phyloP scores from a whole-genome alignment of 805 yeast genomes.

The Yamadazyma tumulicola region DNA sequence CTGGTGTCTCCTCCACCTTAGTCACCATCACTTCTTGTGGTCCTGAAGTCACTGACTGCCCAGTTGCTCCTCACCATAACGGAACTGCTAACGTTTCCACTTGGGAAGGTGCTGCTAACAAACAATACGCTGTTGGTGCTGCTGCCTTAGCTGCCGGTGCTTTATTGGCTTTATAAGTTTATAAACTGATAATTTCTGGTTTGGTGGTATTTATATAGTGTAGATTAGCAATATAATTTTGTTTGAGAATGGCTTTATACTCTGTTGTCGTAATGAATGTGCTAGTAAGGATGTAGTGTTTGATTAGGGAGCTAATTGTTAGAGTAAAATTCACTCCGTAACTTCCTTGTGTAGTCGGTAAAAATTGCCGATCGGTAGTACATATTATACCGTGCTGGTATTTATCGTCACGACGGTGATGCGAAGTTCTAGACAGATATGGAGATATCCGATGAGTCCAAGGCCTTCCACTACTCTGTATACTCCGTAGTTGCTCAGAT shows the following conservation, averaged over 20 bases:
- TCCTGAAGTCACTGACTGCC: conserved; percentile 41
- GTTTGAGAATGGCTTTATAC: too few relatives aligned
- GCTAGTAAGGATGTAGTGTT: not conserved
- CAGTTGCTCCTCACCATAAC: conserved; percentile 26
- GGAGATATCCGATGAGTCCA: conserved; percentile 44
- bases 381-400: too few relatives aligned
- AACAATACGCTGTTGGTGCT: conserved; percentile 18
- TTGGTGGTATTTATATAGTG: conserved; percentile 8
- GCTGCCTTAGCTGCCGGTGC: conserved; percentile 22
- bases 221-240: conserved; percentile 7
- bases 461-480: conserved; percentile 59
- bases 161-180: conserved; percentile 15
- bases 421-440: too few relatives aligned
- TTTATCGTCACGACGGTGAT: too few relatives aligned
- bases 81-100: conserved; percentile 20
- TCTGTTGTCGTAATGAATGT: not conserved
- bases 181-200: conserved; percentile 2
- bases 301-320: too few relatives aligned
- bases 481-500: conserved; percentile 50
- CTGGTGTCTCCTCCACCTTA: conserved; percentile 31
- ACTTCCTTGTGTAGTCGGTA: too few relatives aligned
- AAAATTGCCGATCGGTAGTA: too few relatives aligned
- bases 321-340: too few relatives aligned
- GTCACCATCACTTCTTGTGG: conserved; percentile 43
- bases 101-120: conserved; percentile 19